Evolutionary conservation across 805 yeast genomes (phyloP), one percentile per base, ranked within the genome.

Genomic region (Kluyveromyces nonfermentans): DNA sequence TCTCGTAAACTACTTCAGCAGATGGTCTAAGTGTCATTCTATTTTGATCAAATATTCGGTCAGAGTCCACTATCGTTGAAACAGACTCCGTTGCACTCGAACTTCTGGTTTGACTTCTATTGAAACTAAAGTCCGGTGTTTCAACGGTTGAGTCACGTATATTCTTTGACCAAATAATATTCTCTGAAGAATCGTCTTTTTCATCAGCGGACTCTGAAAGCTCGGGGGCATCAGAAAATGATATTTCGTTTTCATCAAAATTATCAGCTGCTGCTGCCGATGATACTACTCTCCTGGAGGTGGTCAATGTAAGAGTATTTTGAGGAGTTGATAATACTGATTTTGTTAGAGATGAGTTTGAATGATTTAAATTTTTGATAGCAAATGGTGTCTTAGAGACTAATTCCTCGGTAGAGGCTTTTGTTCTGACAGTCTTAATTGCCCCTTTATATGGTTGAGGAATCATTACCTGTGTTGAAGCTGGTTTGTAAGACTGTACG

Each of bases 21-120:
- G 97, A 88, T 2, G 99, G 99, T 59, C 99, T 78, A 14, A 93
- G 82, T 7, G 82, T 80, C 86, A 81, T 77, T 44, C 65, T 66
- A 21, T 64, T 55, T 15, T 16, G 12, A 20, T 33, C 37, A 14
- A 17, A 19, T 19, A 10, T 9, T 25, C 28, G 36, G 9, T 31
- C 18, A n/a, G 17, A 19, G 9, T 16, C 34, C 4, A 19, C 22
- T 5, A 33, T 17, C 2, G 18, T n/a, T n/a, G 15, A 2, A 5
- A 19, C 22, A 2, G 21, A 15, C 7, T 30, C 34, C 10, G 42
- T 32, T 39, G 19, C 36, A 30, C 33, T 18, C 22, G 19, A 19
- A 14, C 21, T 32, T 5, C 14, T 32, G 8, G 35, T 25, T 4
- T 25, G 37, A 14, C 30, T 37, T 28, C 21, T 22, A 16, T 30